A percentile compares a stretch with the other conserved stretches of the same genome.
These are phyloP conservation scores for Dothideomycetes sp. DNA, from an alignment of 2,329 filamentous ascomycete genomes.

Conservation along the genomic window DNA sequence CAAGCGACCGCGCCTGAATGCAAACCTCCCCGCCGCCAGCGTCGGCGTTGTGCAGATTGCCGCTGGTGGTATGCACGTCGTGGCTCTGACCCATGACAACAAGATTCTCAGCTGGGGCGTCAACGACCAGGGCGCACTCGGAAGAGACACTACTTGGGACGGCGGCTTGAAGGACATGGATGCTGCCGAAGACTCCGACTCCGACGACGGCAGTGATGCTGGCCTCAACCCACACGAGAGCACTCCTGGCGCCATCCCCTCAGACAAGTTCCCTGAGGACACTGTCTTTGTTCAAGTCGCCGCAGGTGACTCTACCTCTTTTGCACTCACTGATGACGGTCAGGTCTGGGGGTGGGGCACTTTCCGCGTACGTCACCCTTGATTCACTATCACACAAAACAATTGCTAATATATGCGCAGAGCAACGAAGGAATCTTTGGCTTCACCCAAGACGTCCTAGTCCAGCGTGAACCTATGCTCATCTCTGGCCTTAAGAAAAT, in stretches of 20 bases:
- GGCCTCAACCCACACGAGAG: slow-evolving; percentile 63
- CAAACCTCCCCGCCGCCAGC: slow-evolving; percentile 42
- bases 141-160: slow-evolving; percentile 60
- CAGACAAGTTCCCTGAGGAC: slow-evolving; percentile 46
- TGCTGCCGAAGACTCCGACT: slow-evolving; percentile 45
- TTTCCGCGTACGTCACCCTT: slow-evolving; percentile 48
- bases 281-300: slow-evolving; percentile 57
- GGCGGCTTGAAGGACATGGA: slow-evolving; percentile 49
- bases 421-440: slow-evolving; percentile 57
- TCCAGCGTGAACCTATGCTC: slow-evolving; percentile 42
- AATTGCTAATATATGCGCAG: slow-evolving; percentile 21
- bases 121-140: slow-evolving; percentile 73
- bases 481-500: slow-evolving; percentile 57
- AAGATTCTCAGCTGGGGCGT: slow-evolving; percentile 79
- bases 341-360: slow-evolving; percentile 76
- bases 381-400: not conserved
- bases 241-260: slow-evolving; percentile 49
- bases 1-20: slow-evolving; percentile 62
- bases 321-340: slow-evolving; percentile 64
- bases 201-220: slow-evolving; percentile 45
- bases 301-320: slow-evolving; percentile 64
- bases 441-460: slow-evolving; percentile 44
- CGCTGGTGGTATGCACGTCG: slow-evolving; percentile 71
- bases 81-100: slow-evolving; percentile 68
- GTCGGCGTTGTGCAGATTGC: slow-evolving; percentile 64